A percentile compares a stretch with the other conserved stretches of the same genome.
phyloP scores from a whole-genome alignment of 116 monocot species.

The Trichopus zeylanicus region DNA sequence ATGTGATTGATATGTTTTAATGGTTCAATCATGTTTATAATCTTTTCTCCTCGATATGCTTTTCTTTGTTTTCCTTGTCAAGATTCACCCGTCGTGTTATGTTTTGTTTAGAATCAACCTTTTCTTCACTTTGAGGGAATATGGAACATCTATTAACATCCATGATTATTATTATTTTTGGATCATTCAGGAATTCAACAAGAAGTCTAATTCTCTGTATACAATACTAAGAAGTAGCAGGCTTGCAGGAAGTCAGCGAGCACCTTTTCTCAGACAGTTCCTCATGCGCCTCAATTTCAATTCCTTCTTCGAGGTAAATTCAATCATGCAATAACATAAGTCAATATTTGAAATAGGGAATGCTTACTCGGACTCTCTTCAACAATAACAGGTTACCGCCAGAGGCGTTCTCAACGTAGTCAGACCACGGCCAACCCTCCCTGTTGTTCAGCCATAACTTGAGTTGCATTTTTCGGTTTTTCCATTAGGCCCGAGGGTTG shows the following conservation, averaged over 20 bases:
- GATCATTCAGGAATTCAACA: slow-evolving; percentile 71
- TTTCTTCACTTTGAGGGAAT: not conserved
- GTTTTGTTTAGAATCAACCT: no score
- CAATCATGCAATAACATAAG: not conserved
- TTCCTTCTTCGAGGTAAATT: slow-evolving; percentile 82
- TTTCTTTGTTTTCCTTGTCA: not conserved
- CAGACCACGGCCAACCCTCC: slow-evolving; percentile 23
- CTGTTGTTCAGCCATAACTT: slow-evolving; percentile 18
- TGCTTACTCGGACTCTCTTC: not conserved
- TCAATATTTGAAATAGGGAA: not conserved
- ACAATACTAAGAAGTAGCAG: slow-evolving; percentile 85
- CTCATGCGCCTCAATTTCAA: slow-evolving; percentile 93
- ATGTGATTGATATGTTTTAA: no score
- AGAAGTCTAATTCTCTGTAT: slow-evolving; percentile 93
- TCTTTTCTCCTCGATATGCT: not conserved
- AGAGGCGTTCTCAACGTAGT: slow-evolving; percentile 67
- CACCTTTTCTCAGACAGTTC: slow-evolving; percentile 81
- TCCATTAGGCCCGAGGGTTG: no score
- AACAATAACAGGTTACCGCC: slow-evolving; percentile 58
- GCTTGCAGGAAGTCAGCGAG: slow-evolving; percentile 84
- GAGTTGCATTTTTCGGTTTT: no score
- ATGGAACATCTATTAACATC: not conserved
- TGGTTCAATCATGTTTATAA: not conserved
- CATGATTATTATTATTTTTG: not conserved
- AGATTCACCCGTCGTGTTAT: no score